Conservation (phyloP, 352 stramenopile species). For the Pythium oligandrum region DNA sequence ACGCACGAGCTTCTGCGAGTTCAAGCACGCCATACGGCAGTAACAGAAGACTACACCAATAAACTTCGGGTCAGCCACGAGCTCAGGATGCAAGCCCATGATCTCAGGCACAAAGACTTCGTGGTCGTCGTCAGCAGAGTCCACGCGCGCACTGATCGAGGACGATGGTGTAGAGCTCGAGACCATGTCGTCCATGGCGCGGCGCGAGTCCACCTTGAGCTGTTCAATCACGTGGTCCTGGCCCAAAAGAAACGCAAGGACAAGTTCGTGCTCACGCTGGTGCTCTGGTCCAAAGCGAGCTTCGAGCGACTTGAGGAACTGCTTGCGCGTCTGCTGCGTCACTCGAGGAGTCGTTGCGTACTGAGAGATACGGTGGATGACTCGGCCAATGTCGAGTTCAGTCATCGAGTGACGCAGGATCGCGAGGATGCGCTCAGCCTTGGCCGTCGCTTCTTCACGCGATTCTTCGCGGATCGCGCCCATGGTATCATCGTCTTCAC, state of each 20-base stretch:
- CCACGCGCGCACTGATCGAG: not conserved
- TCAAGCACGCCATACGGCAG: conserved; percentile 75
- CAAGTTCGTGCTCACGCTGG: conserved; percentile 54
- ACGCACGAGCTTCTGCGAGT: conserved; percentile 76
- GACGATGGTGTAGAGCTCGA: not conserved
- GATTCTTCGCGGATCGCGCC: conserved; percentile 70
- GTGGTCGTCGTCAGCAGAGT: conserved; percentile 1
- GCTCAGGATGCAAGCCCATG: conserved; percentile 71
- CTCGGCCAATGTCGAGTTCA: conserved; percentile 75
- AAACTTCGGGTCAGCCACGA: conserved; percentile 70
- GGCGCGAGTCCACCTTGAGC: conserved; percentile 45
- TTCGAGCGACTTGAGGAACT: conserved; percentile 75
- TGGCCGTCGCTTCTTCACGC: conserved; percentile 50
- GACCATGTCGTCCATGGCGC: conserved; percentile 14
- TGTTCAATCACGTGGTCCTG: conserved; percentile 65
- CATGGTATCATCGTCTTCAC: conserved; percentile 15
- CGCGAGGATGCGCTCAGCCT: conserved; percentile 74
- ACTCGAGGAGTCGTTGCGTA: conserved; percentile 77
- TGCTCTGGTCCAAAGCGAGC: conserved; percentile 53
- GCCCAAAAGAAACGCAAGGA: conserved; percentile 73
- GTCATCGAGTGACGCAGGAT: conserved; percentile 81
- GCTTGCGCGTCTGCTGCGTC: conserved; percentile 65
- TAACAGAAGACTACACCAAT: conserved; percentile 81
- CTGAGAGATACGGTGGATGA: conserved; percentile 76
- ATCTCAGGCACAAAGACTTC: conserved; percentile 60